phyloP scores from a whole-genome alignment of 2,329 filamentous ascomycete species.

The Aspergillus persii region DNA sequence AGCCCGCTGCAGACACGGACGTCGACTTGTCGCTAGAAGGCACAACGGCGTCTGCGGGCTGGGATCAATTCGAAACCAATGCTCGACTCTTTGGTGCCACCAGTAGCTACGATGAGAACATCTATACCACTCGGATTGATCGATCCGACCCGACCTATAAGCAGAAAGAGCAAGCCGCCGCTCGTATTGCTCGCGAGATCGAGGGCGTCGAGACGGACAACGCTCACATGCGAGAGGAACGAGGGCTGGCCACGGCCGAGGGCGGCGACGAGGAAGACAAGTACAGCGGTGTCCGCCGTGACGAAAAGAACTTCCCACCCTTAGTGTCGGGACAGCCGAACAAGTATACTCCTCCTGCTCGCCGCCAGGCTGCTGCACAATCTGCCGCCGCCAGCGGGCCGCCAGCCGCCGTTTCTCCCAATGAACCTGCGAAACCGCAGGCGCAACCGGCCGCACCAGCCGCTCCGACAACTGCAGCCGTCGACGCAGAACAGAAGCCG shows the following conservation, averaged over 20 bases:
- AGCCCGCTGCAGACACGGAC: constrained; percentile 62
- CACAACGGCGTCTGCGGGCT: constrained; percentile 51
- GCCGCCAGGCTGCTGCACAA: constrained; percentile 73
- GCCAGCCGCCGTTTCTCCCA: constrained; percentile 28
- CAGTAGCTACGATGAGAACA: constrained; percentile 88
- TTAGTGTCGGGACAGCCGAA: constrained; percentile 59
- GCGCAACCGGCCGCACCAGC: constrained; percentile 15
- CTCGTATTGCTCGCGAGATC: constrained; percentile 84
- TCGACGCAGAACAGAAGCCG: constrained; percentile 27
- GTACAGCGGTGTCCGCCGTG: constrained; percentile 88
- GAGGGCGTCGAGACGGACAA: constrained; percentile 72
- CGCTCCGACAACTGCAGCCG: constrained; percentile 20
- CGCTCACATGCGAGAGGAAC: constrained; percentile 85
- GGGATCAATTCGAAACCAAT: constrained; percentile 95
- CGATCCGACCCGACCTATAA: constrained; percentile 78
- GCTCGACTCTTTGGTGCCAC: constrained; percentile 82
- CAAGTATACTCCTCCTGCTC: constrained; percentile 88
- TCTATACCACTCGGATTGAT: constrained; percentile 91
- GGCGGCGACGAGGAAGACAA: constrained; percentile 89
- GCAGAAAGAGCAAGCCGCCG: constrained; percentile 73
- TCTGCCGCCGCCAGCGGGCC: constrained; percentile 64
- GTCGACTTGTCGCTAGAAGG: constrained; percentile 71
- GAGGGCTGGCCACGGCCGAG: constrained; percentile 64
- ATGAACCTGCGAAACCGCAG: constrained; percentile 22
- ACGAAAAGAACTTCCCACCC: constrained; percentile 60